These are phyloP conservation scores for Tubosaeta brunneosetosa DNA, from an alignment of 768 basidiomycete species.

Conservation along the genomic window DNA sequence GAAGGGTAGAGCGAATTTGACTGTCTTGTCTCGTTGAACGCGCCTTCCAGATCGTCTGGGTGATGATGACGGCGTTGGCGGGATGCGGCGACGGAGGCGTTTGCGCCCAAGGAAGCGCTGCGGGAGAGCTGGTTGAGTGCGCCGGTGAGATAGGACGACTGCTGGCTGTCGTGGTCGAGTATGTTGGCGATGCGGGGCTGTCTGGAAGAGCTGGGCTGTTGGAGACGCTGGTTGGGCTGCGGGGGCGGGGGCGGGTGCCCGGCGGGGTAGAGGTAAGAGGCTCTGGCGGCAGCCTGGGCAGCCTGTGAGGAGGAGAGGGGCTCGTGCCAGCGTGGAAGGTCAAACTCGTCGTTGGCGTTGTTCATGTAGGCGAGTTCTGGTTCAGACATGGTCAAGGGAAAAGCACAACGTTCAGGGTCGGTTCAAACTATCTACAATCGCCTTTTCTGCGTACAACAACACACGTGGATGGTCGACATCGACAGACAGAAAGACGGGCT, in stretches of 20 bases:
- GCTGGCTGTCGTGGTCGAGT: slow-evolving; percentile 58
- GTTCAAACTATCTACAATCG: slow-evolving; percentile 40
- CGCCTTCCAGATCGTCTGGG: slow-evolving; percentile 62
- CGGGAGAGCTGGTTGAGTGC: slow-evolving; percentile 54
- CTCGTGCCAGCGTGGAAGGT: slow-evolving; percentile 58
- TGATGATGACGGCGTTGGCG: slow-evolving; percentile 63
- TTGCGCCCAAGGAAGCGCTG: slow-evolving; percentile 59
- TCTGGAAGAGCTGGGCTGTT: slow-evolving; percentile 40
- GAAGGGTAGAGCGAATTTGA: slow-evolving; percentile 52
- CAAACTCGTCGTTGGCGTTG: slow-evolving; percentile 78
- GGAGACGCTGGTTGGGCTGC: slow-evolving; percentile 42
- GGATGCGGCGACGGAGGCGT: slow-evolving; percentile 38
- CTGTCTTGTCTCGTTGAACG: slow-evolving; percentile 38
- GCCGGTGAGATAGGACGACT: slow-evolving; percentile 45
- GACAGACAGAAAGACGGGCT: slow-evolving; percentile 69
- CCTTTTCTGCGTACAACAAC: slow-evolving; percentile 57
- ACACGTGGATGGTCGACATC: slow-evolving; percentile 51
- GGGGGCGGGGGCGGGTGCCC: slow-evolving; percentile 47
- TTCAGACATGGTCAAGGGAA: slow-evolving; percentile 52
- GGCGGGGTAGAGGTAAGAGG: slow-evolving; percentile 50
- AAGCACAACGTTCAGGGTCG: slow-evolving; percentile 28
- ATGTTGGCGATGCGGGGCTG: slow-evolving; percentile 65
- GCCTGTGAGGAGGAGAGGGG: slow-evolving; percentile 56
- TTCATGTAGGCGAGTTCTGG: slow-evolving; percentile 70
- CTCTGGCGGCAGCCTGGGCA: slow-evolving; percentile 42